Evolutionary conservation across 176 grass and related monocot species (phyloP), one percentile per base, ranked within the genome.

Genomic region (Musa beccarii): DNA sequence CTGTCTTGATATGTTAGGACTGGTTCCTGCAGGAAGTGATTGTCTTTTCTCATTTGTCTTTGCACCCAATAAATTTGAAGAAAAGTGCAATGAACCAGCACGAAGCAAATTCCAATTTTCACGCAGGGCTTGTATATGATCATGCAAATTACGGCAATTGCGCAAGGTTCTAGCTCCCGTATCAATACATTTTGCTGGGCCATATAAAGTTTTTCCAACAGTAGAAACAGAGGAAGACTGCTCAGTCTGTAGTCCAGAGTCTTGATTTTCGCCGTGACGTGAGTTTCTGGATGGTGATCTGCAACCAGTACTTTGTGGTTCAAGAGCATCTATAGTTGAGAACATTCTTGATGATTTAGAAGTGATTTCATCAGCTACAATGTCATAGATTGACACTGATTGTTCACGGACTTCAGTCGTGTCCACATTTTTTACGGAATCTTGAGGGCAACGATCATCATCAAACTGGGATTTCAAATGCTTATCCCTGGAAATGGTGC

Each of bases 21-120:
- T 54, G 13, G 66, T 64, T 79, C 53, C 59, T n/a, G 17, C 10
- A 25, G 21, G 53, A 53, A 11, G 56, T 62, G 69, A 72, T 63
- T 19, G 54, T 84, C 83, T 52, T 72, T 72, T 68, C 68, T 50
- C 20, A 9, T 6, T 56, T 34, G 8, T 51, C 14, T 21, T 21
- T 78, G 65, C 56, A 80, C 52, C 26, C 68, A 75, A 43, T 74
- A 76, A 12, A 67, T 81, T 75, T 10, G 78, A 72, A 11, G 68
- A 66, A 49, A 96, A 92, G 1, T 50, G 85, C 25, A 89, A 54
- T 54, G 85, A 85, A 71, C 89, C 92, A 75, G 61, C 71, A 73
- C 83, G 83, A 26, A 96, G 51, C 64, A 64, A 70, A 67, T 72
- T 52, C 92, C 92, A 92, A 52, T 86, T 92, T 79, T 86, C 57